Percentiles rank a stretch among this genome's conserved stretches.
Evolutionary conservation across 441 rosid genomes (phyloP).

Genomic region (Rhodomyrtus psidioides): DNA sequence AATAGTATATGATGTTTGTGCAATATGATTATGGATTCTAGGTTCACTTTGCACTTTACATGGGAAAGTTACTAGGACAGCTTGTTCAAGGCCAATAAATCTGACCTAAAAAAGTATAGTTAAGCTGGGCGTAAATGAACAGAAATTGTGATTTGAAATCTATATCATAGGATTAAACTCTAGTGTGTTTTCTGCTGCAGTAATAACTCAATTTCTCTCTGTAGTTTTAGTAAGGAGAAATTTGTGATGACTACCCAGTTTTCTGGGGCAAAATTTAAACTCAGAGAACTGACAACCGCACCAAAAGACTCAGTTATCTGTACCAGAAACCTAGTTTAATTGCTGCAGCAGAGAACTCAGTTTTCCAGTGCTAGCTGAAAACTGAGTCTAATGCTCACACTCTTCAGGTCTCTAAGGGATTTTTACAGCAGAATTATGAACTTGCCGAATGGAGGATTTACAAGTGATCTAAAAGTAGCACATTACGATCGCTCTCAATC

Average conservation of each 20-base stretch:
- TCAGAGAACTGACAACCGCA: not conserved
- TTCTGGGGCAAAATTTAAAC: not conserved
- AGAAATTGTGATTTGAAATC: not conserved
- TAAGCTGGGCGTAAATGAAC: not conserved
- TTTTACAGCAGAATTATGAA: not conserved
- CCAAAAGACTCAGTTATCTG: not conserved
- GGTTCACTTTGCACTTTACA: not conserved
- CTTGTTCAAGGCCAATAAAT: not conserved
- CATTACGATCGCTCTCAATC: not conserved
- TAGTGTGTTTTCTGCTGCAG: not conserved
- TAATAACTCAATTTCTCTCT: not conserved
- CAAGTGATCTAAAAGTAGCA: not conserved
- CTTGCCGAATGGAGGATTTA: not conserved
- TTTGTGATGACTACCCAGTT: not conserved
- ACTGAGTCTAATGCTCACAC: not conserved
- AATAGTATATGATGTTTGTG: not conserved
- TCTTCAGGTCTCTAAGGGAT: not conserved
- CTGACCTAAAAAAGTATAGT: not conserved
- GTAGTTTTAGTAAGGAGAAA: not conserved
- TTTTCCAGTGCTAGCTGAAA: not conserved
- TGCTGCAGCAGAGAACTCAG: not conserved
- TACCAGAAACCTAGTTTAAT: not conserved
- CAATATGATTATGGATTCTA: not conserved
- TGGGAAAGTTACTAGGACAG: not conserved
- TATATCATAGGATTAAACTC: not conserved